Evolutionary conservation across 2,329 filamentous ascomycete genomes (phyloP).

Genomic region (Apiospora rasikravindrae): DNA sequence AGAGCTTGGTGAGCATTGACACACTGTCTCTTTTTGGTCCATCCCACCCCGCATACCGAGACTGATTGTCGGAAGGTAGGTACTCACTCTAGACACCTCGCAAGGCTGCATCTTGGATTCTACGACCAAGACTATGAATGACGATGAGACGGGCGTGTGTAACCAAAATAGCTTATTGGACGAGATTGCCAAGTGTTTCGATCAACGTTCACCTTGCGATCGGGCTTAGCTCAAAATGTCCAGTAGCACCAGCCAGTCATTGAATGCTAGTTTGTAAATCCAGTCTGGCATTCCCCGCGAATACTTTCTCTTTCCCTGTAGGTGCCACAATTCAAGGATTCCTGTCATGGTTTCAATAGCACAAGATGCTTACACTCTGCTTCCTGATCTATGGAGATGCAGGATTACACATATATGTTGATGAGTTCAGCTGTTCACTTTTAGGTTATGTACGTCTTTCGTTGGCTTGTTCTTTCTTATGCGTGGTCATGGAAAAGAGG

Average conservation of each 20-base stretch:
- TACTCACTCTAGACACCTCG: background rate
- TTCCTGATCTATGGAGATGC: too few species aligned
- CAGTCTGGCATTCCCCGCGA: background rate
- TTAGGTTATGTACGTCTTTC: background rate
- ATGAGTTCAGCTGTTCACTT: background rate
- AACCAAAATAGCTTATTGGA: background rate
- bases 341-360: too few species aligned
- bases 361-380: too few species aligned
- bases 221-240: background rate
- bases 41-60: too few species aligned
- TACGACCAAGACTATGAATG: background rate
- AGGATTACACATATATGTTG: background rate
- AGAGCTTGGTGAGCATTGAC: background rate
- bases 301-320: background rate
- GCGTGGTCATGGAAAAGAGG: background rate
- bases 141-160: background rate
- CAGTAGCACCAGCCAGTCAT: background rate
- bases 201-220: too few species aligned
- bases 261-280: background rate
- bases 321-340: background rate
- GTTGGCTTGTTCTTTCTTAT: background rate
- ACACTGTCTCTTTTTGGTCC: background rate
- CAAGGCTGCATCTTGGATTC: background rate
- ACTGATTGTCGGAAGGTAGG: background rate
- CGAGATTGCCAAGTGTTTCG: background rate